phyloP scores from a whole-genome alignment of 441 rosid species.

The Gossypium davidsonii region DNA sequence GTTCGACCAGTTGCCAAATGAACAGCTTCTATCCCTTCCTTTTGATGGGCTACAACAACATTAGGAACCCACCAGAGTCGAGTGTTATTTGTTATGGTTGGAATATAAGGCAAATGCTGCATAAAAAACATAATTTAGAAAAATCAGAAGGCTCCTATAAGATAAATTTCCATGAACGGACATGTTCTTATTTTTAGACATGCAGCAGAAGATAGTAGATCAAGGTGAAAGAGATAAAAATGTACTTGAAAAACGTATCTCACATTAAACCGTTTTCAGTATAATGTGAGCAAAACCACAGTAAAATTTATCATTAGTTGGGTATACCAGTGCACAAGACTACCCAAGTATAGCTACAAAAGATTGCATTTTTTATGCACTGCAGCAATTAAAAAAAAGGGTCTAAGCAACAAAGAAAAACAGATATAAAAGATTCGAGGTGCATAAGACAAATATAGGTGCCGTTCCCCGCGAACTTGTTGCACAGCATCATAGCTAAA shows the following conservation, averaged over 20 bases:
- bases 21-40: slow-evolving; percentile 96
- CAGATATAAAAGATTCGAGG: neutral
- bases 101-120: slow-evolving; percentile 72
- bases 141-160: slow-evolving; percentile 6
- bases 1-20: slow-evolving; percentile 95
- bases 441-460: neutral
- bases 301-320: neutral
- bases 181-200: neutral
- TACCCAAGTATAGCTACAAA: neutral
- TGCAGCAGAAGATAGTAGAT: neutral
- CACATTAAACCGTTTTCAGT: neutral
- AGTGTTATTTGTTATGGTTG: slow-evolving; percentile 93
- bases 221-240: neutral
- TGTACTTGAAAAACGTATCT: neutral
- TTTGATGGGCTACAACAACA: slow-evolving; percentile 93
- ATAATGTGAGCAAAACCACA: neutral
- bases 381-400: neutral
- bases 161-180: neutral
- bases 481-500: neutral
- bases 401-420: neutral
- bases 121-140: slow-evolving; percentile 21
- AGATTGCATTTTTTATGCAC: neutral
- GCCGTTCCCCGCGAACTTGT: neutral
- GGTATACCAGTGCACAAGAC: neutral
- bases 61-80: slow-evolving; percentile 99